These are phyloP conservation scores for Clavispora asparagi DNA, from an alignment of 805 yeast species.

Conservation along the genomic window DNA sequence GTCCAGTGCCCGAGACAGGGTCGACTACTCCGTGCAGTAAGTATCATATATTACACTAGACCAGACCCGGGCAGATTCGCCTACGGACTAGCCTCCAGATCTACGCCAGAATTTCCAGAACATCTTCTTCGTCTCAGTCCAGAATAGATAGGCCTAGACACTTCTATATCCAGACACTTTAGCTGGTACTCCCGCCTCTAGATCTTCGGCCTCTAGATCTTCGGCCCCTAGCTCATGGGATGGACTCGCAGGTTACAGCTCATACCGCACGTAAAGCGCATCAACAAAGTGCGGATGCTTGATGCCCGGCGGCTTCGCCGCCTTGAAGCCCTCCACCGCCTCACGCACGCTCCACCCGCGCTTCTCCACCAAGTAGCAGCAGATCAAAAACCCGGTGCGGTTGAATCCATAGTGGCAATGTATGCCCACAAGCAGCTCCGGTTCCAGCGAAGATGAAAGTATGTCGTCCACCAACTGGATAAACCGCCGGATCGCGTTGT, in stretches of 20 bases:
- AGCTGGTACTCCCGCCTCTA: neutral
- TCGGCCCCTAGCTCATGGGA: too few species aligned
- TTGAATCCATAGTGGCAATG: constrained; percentile 84
- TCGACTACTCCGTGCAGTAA: too few species aligned
- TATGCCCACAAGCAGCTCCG: constrained; percentile 47
- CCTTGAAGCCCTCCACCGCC: constrained; percentile 55
- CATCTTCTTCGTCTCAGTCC: too few species aligned
- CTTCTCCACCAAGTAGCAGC: constrained; percentile 61
- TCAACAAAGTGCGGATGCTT: constrained; percentile 75
- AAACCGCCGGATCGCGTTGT: constrained; percentile 51
- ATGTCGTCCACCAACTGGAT: constrained; percentile 49
- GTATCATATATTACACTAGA: too few species aligned
- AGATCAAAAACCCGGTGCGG: constrained; percentile 69
- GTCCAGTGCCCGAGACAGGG: too few species aligned
- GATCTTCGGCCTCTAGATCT: too few species aligned
- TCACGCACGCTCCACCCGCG: constrained; percentile 56
- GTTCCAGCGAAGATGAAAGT: constrained; percentile 16
- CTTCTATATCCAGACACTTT: too few species aligned
- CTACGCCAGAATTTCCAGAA: too few species aligned
- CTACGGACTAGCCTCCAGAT: too few species aligned
- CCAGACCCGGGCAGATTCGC: too few species aligned
- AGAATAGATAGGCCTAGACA: too few species aligned
- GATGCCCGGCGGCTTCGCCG: constrained; percentile 64
- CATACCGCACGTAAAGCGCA: constrained; percentile 63
- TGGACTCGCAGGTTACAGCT: constrained; percentile 12